A percentile compares a stretch with the other conserved stretches of the same genome.
phyloP scores from a whole-genome alignment of 1,284 basidiomycete genomes.

The Cryptococcus sp. region DNA sequence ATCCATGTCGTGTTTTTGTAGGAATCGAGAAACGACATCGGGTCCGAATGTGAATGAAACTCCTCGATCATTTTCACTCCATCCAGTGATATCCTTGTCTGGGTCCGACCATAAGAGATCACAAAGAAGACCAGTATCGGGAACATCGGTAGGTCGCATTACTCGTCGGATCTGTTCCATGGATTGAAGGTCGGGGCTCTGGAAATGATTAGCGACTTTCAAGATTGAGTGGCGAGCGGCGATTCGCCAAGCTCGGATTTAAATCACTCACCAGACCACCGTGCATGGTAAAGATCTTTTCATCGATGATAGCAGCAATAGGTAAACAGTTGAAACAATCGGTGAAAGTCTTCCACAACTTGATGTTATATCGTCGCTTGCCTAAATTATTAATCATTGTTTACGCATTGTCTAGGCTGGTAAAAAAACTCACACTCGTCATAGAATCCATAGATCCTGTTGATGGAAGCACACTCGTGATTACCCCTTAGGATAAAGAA shows the following conservation, averaged over 20 bases:
- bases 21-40: slow-evolving; percentile 93
- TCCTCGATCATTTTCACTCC: slow-evolving; percentile 98
- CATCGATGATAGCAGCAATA: slow-evolving; percentile 61
- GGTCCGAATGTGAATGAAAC: slow-evolving; percentile 86
- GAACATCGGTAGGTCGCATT: slow-evolving; percentile 98
- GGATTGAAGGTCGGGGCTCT: slow-evolving; percentile 94
- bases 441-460: slow-evolving; percentile 61
- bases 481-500: slow-evolving; percentile 61
- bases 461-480: slow-evolving; percentile 60
- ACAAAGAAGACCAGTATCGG: slow-evolving; percentile 96
- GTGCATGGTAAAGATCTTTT: slow-evolving; percentile 59
- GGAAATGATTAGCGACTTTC: slow-evolving; percentile 64
- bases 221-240: not conserved
- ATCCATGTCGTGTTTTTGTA: slow-evolving; percentile 99
- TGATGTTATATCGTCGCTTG: slow-evolving; percentile 62
- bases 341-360: slow-evolving; percentile 63
- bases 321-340: slow-evolving; percentile 63
- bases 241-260: too few species aligned
- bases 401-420: not conserved
- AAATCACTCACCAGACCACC: slow-evolving; percentile 40
- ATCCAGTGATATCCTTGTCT: slow-evolving; percentile 98
- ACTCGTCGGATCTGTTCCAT: slow-evolving; percentile 99
- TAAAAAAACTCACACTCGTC: slow-evolving; percentile 53
- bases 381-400: slow-evolving; percentile 26
- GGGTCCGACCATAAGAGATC: slow-evolving; percentile 99